Base-by-base conservation (phyloP, 345 rosid genomes). In the Pugionium cornutum region DNA sequence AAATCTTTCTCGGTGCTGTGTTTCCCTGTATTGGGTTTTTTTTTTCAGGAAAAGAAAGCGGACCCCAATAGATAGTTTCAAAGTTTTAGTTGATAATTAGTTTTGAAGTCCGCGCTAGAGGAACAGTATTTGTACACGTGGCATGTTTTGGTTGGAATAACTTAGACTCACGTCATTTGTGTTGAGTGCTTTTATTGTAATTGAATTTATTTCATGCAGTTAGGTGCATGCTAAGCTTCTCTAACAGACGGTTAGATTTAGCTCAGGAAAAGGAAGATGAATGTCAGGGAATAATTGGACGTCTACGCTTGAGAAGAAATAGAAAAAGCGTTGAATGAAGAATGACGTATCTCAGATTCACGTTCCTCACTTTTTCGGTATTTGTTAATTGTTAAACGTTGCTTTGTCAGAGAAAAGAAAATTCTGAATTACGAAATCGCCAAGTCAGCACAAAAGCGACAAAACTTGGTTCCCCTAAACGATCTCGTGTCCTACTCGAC, bases 41-140 rank as follows among this genome's bases (percentile, higher is more conserved):
- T n/a, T 8, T 34, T 28, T 29, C 31, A 45, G 58, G 63, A 9
- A 35, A 68, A 56, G 63, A 40, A 47, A 56, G 64, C 83, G 81
- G 83, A 79, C 78, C 66, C 73, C 72, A 76, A 53, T 6, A n/a
- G 64, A 57, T 28, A 60, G 76, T 76, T 73, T 73, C 67, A 72
- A 41, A 54, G 76, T 72, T 82, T 69, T 62, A 75, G 81, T 79
- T 79, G 47, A 76, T 68, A 70, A 73, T 77, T 70, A 75, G 83
- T 75, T 82, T 79, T 82, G 72, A 69, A 75, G 79, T 79, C 85
- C 83, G 76, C 52, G 48, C 62, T 30, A 25, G n/a, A 44, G 74
- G 72, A 60, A 29, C 53, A 75, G 58, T 70, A 32, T n/a, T 2
- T 32, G 18, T 6, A 45, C 70, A 68, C 81, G 78, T 79, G 85